A percentile compares a stretch with the other conserved stretches of the same genome.
Conservation (phyloP, 2,329 filamentous ascomycete species). For the Colletotrichum zoysiae region DNA sequence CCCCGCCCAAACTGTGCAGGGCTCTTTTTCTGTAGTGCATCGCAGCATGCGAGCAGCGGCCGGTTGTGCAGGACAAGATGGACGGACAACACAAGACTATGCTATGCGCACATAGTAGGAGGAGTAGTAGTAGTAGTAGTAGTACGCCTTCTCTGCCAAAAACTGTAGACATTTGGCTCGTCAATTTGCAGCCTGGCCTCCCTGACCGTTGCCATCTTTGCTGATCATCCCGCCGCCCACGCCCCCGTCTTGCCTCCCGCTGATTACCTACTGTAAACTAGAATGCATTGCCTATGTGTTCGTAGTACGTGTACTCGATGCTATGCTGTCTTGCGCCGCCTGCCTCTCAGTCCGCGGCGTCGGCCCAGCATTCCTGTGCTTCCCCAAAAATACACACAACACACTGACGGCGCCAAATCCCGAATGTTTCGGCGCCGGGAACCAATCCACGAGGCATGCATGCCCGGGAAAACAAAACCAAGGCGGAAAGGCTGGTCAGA, state of each 20-base stretch:
- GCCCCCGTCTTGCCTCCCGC: not conserved
- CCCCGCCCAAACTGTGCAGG: slow-evolving; percentile 4
- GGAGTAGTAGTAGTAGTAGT: too few relatives aligned
- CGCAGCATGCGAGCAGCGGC: slow-evolving; percentile 4
- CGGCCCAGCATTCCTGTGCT: slow-evolving; percentile 29
- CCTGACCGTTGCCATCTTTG: slow-evolving; percentile 24
- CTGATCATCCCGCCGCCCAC: slow-evolving; percentile 19
- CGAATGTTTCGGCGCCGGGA: slow-evolving; percentile 10
- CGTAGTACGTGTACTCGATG: not conserved
- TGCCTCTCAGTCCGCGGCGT: slow-evolving; percentile 12
- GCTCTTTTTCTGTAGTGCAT: not conserved
- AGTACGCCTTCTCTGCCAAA: slow-evolving; percentile 1
- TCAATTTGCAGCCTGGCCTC: slow-evolving; percentile 31
- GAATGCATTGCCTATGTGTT: too few relatives aligned
- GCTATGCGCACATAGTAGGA: too few relatives aligned
- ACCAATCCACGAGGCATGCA: not conserved
- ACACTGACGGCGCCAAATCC: slow-evolving; percentile 29
- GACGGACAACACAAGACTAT: not conserved
- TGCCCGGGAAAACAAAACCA: not conserved
- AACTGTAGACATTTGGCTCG: not conserved
- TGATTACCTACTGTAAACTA: not conserved
- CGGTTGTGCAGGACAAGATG: not conserved
- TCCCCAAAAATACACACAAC: slow-evolving; percentile 17
- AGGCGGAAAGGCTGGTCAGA: slow-evolving; percentile 4
- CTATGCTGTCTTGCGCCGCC: not conserved